Evolutionary conservation across 2,329 filamentous ascomycete genomes (phyloP).

Genomic region (Samsoniella hepiali): DNA sequence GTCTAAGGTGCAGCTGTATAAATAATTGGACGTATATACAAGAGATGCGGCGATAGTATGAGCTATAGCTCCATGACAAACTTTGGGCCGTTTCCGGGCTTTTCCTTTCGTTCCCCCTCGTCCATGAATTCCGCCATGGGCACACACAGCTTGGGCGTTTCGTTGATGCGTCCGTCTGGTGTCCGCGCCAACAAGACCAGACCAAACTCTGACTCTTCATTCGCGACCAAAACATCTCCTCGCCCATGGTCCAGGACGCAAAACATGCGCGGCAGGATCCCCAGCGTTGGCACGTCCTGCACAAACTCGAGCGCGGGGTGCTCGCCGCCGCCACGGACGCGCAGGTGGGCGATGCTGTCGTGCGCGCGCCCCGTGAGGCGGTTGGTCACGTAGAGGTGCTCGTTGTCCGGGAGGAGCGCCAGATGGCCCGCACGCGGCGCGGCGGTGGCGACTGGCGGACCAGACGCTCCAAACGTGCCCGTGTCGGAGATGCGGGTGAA

Average conservation of each 20-base stretch:
- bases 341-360: slow-evolving; percentile 49
- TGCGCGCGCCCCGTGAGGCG: slow-evolving; percentile 43
- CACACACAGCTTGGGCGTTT: background rate
- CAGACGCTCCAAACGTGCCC: slow-evolving; percentile 38
- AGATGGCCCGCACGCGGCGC: slow-evolving; percentile 46
- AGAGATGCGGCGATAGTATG: background rate
- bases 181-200: background rate
- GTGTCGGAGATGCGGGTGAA: slow-evolving; percentile 38
- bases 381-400: slow-evolving; percentile 51
- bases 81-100: slow-evolving; percentile 13
- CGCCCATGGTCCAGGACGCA: slow-evolving; percentile 27
- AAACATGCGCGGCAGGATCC: slow-evolving; percentile 46
- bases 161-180: background rate
- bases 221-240: slow-evolving; percentile 7
- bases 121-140: slow-evolving; percentile 15
- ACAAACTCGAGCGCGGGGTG: slow-evolving; percentile 32
- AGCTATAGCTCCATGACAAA: slow-evolving; percentile 5
- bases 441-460: slow-evolving; percentile 30
- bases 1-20: background rate
- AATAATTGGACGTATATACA: background rate
- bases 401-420: slow-evolving; percentile 38
- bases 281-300: slow-evolving; percentile 34
- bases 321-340: slow-evolving; percentile 26
- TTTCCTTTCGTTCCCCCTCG: background rate
- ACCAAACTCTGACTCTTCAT: slow-evolving; percentile 7